Conservation (phyloP, 139 green algal genomes). For the Spirogloea muscicola region DNA sequence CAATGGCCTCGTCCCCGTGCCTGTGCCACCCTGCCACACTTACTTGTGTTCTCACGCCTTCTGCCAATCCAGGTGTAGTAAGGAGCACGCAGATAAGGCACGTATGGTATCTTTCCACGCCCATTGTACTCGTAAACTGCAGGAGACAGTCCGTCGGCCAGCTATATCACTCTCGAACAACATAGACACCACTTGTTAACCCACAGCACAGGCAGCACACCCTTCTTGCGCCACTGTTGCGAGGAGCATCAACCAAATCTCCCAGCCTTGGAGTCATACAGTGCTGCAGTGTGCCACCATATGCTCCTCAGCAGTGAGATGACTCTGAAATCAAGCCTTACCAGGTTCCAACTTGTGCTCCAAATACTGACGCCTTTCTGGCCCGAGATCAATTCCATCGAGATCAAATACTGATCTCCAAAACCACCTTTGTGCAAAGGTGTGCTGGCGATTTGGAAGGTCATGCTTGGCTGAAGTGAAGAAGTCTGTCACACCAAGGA, state of each 20-base stretch:
- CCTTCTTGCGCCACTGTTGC: not conserved
- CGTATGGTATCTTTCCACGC: slow-evolving; percentile 87
- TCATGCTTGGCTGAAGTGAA: slow-evolving; percentile 87
- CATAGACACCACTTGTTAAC: no score
- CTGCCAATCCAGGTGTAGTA: slow-evolving; percentile 91
- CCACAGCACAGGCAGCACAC: not conserved
- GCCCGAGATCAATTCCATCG: slow-evolving; percentile 94
- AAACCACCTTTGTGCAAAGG: slow-evolving; percentile 84
- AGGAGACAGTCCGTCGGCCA: no score
- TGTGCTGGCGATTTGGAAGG: slow-evolving; percentile 85
- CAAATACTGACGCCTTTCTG: slow-evolving; percentile 87
- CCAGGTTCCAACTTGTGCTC: slow-evolving; percentile 64
- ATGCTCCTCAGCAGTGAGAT: no score
- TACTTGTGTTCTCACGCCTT: slow-evolving; percentile 12
- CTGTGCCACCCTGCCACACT: no score
- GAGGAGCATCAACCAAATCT: not conserved
- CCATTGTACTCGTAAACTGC: slow-evolving; percentile 85
- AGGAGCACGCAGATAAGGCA: slow-evolving; percentile 85
- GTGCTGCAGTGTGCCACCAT: no score
- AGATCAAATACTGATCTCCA: slow-evolving; percentile 75
- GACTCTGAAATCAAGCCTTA: no score
- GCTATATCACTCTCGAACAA: not conserved
- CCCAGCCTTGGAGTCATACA: no score
- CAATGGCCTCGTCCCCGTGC: no score
- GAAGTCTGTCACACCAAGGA: slow-evolving; percentile 92